Percentiles rank a stretch among this genome's conserved stretches.
phyloP scores from a whole-genome alignment of 1,284 basidiomycete species.

The Cutaneotrichosporon sp. region DNA sequence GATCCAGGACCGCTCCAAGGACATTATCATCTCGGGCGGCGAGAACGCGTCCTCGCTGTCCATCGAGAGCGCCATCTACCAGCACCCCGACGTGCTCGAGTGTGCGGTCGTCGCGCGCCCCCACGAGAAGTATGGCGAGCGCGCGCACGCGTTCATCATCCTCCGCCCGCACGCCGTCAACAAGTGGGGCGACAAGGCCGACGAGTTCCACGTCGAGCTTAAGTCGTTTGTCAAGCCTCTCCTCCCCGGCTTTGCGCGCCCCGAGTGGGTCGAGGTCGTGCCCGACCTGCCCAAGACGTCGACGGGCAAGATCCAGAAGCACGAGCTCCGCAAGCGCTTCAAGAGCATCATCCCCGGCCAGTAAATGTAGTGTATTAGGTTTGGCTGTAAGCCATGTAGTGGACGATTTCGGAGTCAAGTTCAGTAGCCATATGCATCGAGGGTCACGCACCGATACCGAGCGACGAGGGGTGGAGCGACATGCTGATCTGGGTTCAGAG shows the following conservation, averaged over 20 bases:
- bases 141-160: conserved; percentile 74
- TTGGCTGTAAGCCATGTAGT: neutral
- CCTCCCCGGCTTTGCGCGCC: conserved; percentile 26
- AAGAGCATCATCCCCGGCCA: conserved; percentile 11
- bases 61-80: conserved; percentile 74
- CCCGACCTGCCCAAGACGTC: conserved; percentile 76
- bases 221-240: conserved; percentile 20
- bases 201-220: conserved; percentile 19
- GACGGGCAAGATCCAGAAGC: conserved; percentile 85
- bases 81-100: conserved; percentile 66
- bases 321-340: conserved; percentile 58
- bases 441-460: neutral
- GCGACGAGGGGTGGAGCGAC: no score
- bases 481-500: no score
- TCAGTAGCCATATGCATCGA: conserved; percentile 4
- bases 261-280: conserved; percentile 26
- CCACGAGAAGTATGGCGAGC: conserved; percentile 69
- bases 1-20: conserved; percentile 57
- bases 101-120: conserved; percentile 75
- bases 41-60: conserved; percentile 85
- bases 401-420: neutral
- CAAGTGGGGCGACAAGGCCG: conserved; percentile 12
- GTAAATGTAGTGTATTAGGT: conserved; percentile 1
- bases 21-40: conserved; percentile 84
- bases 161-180: conserved; percentile 48